phyloP scores from a whole-genome alignment of 2,329 filamentous ascomycete species.

The Paracorniculantispora psalliotae region DNA sequence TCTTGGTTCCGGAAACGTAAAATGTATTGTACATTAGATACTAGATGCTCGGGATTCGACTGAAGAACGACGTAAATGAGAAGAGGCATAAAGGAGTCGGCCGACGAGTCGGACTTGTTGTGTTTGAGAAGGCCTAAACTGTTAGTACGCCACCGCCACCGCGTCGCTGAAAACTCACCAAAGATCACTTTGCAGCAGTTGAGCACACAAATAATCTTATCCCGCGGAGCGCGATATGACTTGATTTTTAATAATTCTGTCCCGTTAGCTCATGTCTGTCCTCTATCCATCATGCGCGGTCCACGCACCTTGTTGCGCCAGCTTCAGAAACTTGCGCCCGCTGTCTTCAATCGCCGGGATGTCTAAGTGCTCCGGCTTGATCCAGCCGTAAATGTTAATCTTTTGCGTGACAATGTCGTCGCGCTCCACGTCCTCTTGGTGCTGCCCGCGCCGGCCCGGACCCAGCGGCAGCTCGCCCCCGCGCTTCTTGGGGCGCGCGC shows the following conservation, averaged over 20 bases:
- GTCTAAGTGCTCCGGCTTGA: constrained; percentile 87
- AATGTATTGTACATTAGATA: constrained; percentile 98
- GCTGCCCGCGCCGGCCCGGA: constrained; percentile 85
- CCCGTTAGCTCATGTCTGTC: too few relatives aligned
- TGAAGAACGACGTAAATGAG: constrained; percentile 94
- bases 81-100: constrained; percentile 91
- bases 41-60: constrained; percentile 89
- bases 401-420: constrained; percentile 96
- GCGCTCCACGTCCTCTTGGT: constrained; percentile 95
- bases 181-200: constrained; percentile 99
- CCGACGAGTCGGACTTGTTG: constrained; percentile 87
- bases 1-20: constrained; percentile 95
- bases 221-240: constrained; percentile 90
- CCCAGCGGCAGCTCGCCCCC: constrained; percentile 65
- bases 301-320: constrained; percentile 77
- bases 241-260: constrained; percentile 91
- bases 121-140: constrained; percentile 74
- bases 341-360: constrained; percentile 81
- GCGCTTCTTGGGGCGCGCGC: constrained; percentile 62
- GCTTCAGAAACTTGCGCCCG: constrained; percentile 77
- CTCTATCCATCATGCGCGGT: too few relatives aligned
- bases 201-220: constrained; percentile 97
- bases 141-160: constrained; percentile 16
- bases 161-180: constrained; percentile 47
- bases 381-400: constrained; percentile 94